Percentiles rank a stretch among this genome's conserved stretches.
Conservation (phyloP, 805 yeast genomes). For the Isabelozyma heimii region DNA sequence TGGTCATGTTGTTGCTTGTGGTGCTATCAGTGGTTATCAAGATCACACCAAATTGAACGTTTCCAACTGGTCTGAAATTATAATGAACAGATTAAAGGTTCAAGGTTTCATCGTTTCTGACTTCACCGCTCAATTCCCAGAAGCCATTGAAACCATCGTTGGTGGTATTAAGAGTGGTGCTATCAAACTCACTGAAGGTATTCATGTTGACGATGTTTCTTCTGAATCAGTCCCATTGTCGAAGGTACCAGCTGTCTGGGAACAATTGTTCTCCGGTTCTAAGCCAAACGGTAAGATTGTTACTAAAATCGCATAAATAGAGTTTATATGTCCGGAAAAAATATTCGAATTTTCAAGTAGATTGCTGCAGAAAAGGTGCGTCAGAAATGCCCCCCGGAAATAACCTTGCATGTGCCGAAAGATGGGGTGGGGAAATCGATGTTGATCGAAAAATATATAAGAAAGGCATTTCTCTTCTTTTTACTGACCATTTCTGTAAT, state of each 20-base stretch:
- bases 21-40: conserved; percentile 60
- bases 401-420: background rate
- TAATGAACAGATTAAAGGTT: conserved; percentile 49
- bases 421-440: background rate
- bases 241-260: conserved; percentile 48
- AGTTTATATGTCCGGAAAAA: background rate
- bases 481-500: background rate
- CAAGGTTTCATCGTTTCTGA: conserved; percentile 55
- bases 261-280: conserved; percentile 40
- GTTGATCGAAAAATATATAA: too few species aligned
- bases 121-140: conserved; percentile 31
- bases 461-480: too few species aligned
- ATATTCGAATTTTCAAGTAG: too few species aligned
- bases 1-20: conserved; percentile 58
- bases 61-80: conserved; percentile 40
- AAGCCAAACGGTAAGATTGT: conserved; percentile 51
- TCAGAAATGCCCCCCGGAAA: background rate
- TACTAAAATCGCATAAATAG: conserved; percentile 35
- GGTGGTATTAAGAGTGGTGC: conserved; percentile 40
- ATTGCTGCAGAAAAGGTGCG: too few species aligned
- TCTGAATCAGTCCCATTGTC: conserved; percentile 33
- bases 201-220: conserved; percentile 40
- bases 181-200: conserved; percentile 32
- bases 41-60: conserved; percentile 34
- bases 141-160: conserved; percentile 33